A percentile compares a stretch with the other conserved stretches of the same genome.
These are phyloP conservation scores for Verbena officinalis DNA, from an alignment of 257 asterid species.

Conservation along the genomic window DNA sequence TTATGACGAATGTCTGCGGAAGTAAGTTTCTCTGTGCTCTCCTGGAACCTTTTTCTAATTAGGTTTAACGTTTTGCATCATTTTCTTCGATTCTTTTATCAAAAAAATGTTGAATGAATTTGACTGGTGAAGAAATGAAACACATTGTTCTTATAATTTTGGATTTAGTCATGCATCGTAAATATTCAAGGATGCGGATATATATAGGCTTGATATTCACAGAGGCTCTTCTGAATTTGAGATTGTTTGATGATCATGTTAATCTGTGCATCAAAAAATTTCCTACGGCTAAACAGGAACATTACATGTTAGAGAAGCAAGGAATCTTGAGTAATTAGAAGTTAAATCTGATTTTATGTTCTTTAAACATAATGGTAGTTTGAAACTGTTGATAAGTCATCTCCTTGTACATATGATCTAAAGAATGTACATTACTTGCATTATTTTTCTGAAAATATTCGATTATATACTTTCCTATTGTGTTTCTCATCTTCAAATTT, in stretches of 20 bases:
- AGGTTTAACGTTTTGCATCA: conserved; percentile 4
- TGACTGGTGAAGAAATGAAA: conserved; percentile 2
- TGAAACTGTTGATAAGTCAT: too few relatives aligned
- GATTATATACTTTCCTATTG: too few relatives aligned
- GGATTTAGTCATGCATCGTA: background rate
- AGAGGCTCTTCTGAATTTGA: background rate
- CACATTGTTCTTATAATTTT: background rate
- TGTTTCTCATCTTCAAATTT: too few relatives aligned
- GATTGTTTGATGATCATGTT: background rate
- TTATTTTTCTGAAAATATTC: too few relatives aligned
- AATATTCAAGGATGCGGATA: background rate
- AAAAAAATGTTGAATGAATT: background rate
- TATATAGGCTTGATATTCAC: background rate
- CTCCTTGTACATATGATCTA: too few relatives aligned
- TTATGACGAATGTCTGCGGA: conserved; percentile 84
- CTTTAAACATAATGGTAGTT: too few relatives aligned
- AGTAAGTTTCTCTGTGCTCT: conserved; percentile 53
- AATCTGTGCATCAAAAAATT: background rate
- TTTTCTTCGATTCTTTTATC: conserved; percentile 20
- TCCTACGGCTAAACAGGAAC: background rate
- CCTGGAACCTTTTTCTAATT: conserved; percentile 19
- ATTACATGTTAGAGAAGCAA: conserved; percentile 1
- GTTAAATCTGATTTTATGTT: too few relatives aligned
- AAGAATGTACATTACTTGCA: too few relatives aligned
- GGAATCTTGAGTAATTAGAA: background rate